Base-by-base conservation (phyloP, 2,329 filamentous ascomycete genomes). In the Aquanectria penicillioides region DNA sequence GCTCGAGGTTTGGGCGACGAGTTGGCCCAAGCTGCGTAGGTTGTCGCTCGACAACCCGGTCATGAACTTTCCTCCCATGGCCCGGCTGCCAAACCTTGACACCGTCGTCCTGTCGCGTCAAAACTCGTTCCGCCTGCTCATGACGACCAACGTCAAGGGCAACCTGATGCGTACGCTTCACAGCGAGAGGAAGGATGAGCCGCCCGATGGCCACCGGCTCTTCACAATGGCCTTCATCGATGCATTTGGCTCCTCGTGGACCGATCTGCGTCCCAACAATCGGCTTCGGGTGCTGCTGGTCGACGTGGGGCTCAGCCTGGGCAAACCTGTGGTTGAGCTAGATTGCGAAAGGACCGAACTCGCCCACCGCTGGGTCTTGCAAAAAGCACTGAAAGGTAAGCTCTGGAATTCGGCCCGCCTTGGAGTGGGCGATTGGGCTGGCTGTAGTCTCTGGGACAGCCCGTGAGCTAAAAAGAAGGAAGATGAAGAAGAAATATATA, bases 1-100 rank as follows among this genome's bases (percentile, higher is more conserved):
- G 20, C 40, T 23, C 7, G 28, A 52, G 17, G 47, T 57, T 28
- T 57, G 34, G 41, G 55, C 34, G n/a, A 28, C 40, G 5, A 40
- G 47, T 33, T 51, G 47, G 47, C 55, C 55, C 18, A 41, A 52
- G 11, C 26, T 47, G 12, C 48, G 55, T 37, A 36, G 40, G 2
- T 15, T 52, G 13, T 52, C 40, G 13, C 40, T 52, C 18, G 31
- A 47, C 28, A 52, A 38, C 28, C 40, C 47, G 5, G 15, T 11
- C 47, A 34, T 38, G 28, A 46, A 47, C 40, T 57, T 47, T 13
- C 17, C 12, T 6, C 34, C 40, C 40, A 29, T 47, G 33, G 20
- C 34, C 15, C 34, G 33, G 23, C 37, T 44, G 12, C 23, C 20
- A 5, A 38, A 40, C 26, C 34, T 57, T 8, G 40, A 57, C 9